Evolutionary conservation across 2,329 filamentous ascomycete species (phyloP).

Genomic region (Fusarium ramigenum): DNA sequence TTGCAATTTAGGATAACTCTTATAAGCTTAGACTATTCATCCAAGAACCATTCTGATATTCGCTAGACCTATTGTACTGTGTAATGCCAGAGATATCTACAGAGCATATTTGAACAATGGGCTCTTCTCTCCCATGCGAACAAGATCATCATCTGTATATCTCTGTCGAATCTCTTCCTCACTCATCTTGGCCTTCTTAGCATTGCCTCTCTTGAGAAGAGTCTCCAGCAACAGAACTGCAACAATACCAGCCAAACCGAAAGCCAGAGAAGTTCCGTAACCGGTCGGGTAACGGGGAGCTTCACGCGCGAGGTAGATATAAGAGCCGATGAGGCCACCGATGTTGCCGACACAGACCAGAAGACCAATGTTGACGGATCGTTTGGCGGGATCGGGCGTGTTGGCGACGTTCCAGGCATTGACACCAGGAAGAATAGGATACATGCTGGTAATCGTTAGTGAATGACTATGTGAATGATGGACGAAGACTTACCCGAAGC

Average conservation of each 20-base stretch:
- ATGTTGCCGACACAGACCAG: constrained; percentile 50
- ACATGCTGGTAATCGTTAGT: constrained; percentile 27
- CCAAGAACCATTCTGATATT: neutral
- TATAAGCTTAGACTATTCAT: neutral
- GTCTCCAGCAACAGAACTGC: constrained; percentile 2
- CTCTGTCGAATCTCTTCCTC: constrained; percentile 1
- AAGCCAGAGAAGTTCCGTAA: constrained; percentile 13
- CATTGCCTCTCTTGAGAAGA: constrained; percentile 8
- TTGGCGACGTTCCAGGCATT: constrained; percentile 56
- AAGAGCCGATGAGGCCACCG: constrained; percentile 10
- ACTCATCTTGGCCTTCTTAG: constrained; percentile 2
- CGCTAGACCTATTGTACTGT: neutral
- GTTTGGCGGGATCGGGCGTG: constrained; percentile 49
- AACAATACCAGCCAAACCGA: constrained; percentile 5
- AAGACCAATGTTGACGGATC: constrained; percentile 54
- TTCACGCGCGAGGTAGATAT: constrained; percentile 12
- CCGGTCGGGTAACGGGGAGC: constrained; percentile 8
- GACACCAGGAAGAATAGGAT: constrained; percentile 53
- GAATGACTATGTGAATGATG: rapidly evolving
- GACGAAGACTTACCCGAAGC: neutral
- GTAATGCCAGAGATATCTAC: neutral
- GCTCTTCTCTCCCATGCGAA: constrained; percentile 24
- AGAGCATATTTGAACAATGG: constrained; percentile 17
- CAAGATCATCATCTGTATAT: constrained; percentile 2
- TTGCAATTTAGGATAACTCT: neutral